Base-by-base conservation (phyloP, 2,329 filamentous ascomycete genomes). In the Colletotrichum theobromicola region DNA sequence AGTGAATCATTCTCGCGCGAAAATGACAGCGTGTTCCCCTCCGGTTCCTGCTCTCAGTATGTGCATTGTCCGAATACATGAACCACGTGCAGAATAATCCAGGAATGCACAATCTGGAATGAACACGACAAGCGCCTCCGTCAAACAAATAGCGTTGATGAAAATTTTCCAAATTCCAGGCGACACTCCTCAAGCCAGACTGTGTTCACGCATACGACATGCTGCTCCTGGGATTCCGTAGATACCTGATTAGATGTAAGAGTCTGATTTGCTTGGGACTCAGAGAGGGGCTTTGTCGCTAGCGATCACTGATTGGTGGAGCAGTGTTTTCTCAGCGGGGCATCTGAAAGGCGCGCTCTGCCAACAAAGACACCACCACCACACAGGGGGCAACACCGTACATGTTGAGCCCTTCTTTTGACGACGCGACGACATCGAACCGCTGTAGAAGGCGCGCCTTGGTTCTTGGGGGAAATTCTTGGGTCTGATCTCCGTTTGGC, bases 211-310 rank as follows among this genome's bases (percentile, higher is more conserved):
- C 42, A 13, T 2, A 46, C 42, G 12, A 46, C n/a, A 46, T 46
- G 34, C 34, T 15, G 13, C 34, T 35, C 13, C 34, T 15, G 42
- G 18, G 18, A 46, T 46, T 4, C n/a, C 42, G 42, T 12, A 46
- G 42, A 46, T 46, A 70, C 71, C 9, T 60, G 71, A 74, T 74
- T 70, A 74, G 71, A 70, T 70, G 71, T 24, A n/a, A 8, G 35
- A 37, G n/a, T 46, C 42, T 46, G 42, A 46, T 46, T 46, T 46
- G 42, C 42, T n/a, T 46, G 35, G 10, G 18, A 42, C 21, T 12
- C n/a, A 35, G 10, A 15, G 13, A 30, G 21, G n/a, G 30, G 32
- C 26, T 61, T 28, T 58, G 53, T 24, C 30, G 12, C 35, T 63
- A 13, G 28, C 30, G 28, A 46, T 7, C 35, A 8, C n/a, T 67